Conservation (phyloP, 2,329 filamentous ascomycete genomes). For the Fusarium paranaense region DNA sequence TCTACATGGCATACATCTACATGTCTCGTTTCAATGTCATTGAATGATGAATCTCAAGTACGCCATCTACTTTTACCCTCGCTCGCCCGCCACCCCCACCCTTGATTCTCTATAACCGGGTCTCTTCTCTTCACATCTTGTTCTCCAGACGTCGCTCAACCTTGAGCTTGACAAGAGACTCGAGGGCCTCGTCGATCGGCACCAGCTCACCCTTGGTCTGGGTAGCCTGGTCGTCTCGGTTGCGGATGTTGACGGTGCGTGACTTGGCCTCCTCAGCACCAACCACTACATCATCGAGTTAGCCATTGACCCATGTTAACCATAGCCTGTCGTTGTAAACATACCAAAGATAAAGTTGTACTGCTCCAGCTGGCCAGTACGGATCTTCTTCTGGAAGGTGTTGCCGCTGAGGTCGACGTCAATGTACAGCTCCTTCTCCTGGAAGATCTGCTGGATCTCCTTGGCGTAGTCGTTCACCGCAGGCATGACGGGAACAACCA, state of each 20-base stretch:
- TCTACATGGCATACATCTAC: conserved; percentile 27
- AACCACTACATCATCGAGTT: conserved; percentile 59
- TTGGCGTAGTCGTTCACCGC: conserved; percentile 83
- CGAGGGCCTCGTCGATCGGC: conserved; percentile 66
- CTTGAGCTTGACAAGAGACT: conserved; percentile 65
- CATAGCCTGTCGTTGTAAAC: background rate
- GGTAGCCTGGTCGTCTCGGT: conserved; percentile 71
- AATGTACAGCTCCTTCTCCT: conserved; percentile 75
- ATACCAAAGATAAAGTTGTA: conserved; percentile 86
- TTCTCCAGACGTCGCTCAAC: conserved; percentile 57
- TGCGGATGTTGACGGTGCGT: conserved; percentile 71
- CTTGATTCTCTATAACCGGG: conserved; percentile 17
- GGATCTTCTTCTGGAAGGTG: conserved; percentile 91
- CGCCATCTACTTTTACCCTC: conserved; percentile 35
- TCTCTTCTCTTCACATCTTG: conserved; percentile 44
- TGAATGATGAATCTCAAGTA: conserved; percentile 23
- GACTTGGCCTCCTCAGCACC: conserved; percentile 71
- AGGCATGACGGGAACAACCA: conserved; percentile 71
- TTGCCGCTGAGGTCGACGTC: conserved; percentile 72
- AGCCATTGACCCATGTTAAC: conserved; percentile 8
- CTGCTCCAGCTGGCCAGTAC: conserved; percentile 81
- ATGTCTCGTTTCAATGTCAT: conserved; percentile 35
- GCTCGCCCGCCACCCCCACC: conserved; percentile 17
- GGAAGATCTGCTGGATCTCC: conserved; percentile 77
- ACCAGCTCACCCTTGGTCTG: conserved; percentile 72